Base-by-base conservation (phyloP, 2,329 filamentous ascomycete species). In the Exophiala phaeomuriformis region DNA sequence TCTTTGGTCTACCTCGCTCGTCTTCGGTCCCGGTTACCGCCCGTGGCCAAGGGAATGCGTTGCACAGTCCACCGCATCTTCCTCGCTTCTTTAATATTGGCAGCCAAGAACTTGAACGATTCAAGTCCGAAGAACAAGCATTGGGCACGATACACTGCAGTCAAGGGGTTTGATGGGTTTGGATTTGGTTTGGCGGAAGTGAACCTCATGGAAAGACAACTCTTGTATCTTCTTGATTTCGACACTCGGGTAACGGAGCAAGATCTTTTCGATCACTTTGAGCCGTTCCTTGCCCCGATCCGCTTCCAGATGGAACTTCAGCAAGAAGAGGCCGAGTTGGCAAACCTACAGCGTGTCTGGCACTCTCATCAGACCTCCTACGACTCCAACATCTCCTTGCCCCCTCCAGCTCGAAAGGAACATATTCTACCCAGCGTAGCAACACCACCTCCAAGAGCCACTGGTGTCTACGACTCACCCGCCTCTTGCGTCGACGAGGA, bases 51-150 rank as follows among this genome's bases (percentile, higher is more conserved):
- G 75, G 93, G 93, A 61, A 88, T 97, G 74, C 85, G 87, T 64
- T 97, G 93, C 78, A 97, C 93, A 28, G 89, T 91, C 44, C 93
- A 98, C 77, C 86, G 93, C 65, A 97, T 98, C 78, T 97, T 98
- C 75, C 81, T 98, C 46, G 62, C 74, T 4, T 73, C 72, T 3
- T 64, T 77, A 43, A 76, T 77, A 37, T 75, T 85, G 47, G 84
- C 93, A 1, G 91, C 93, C 64, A 98, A 98, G 83, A 96, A 96
- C 71, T 81, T 97, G 64, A 97, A 98, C 71, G 93, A 97, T 77
- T 95, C 90, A 57, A 96, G 90, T 8, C 93, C 93, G 59, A 97
- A 97, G 84, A 98, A 98, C 82, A 97, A 97, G 83, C 93, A 98
- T 79, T 98, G 93, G 93, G 90, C 93, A 61, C 85, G 84, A 65